Evolutionary conservation across 805 yeast species (phyloP), one percentile per base, ranked within the genome.

Genomic region (Zygoascus biomembranicola): DNA sequence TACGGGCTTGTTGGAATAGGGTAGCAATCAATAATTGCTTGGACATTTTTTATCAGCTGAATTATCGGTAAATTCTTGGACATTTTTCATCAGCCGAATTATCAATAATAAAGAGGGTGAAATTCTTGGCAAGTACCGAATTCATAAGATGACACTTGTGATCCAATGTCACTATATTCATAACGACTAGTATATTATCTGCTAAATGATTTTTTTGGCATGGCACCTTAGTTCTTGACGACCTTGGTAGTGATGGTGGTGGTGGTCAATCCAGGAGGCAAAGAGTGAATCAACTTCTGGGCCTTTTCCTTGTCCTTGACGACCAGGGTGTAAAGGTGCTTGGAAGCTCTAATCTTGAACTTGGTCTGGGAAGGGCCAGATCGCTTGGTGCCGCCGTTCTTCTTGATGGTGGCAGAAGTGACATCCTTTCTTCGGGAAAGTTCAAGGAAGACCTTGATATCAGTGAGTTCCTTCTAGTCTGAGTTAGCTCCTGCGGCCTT

Each of bases 281-380:
- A 82, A 71, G 98, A 87, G 81, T 90, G 97, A 73, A 87, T 84
- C 79, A 94, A 83, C 82, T 94, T 94, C 85, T 87, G 84, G 70
- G 98, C 98, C 84, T 90, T 90, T 76, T 88, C 85, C 71, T 89
- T 86, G 76, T 94, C 98, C 80, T 86, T 82, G 71, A 94, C 92
- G 67, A 87, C 87, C 77, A 92, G 81, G 68, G 99, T 94, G 87
- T 94, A 94, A 73, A 89, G 84, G 81, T 87, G 76, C 76, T 81
- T 89, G 23, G 52, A 19, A 37, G 37, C 37, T 84, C 98, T 90
- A 72, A 94, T 88, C 87, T 94, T 94, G 90, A 94, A 94, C 80
- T 94, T 94, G 80, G 97, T 90, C 79, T 87, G 94, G 79, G 86
- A 85, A 19, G 49, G 41, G 20, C 44, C 44, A 4, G 44, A 42